Evolutionary conservation across 2,329 filamentous ascomycete species (phyloP), one percentile per base, ranked within the genome.

Genomic region (Xylaria hypoxylon): DNA sequence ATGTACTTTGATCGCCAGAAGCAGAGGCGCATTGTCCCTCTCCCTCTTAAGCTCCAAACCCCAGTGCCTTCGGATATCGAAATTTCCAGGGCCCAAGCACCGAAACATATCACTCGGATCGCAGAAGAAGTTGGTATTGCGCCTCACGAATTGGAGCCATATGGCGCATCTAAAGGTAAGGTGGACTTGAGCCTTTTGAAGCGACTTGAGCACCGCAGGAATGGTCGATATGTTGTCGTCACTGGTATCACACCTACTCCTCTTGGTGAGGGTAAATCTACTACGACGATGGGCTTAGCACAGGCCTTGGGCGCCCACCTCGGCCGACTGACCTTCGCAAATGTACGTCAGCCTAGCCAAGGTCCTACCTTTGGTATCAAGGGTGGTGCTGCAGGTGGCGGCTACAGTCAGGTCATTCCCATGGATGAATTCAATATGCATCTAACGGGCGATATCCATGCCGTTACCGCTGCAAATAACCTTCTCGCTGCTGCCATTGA

Each of bases 401-500:
- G 96, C 44, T 99, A 98, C 87, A 97, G 93, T 79, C 96, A 99
- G 80, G 96, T 99, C 77, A 98, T 99, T 75, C 96, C 96, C 65
- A 99, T 99, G 96, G 96, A 99, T 75, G 96, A 99, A 80, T 99
- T 99, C 85, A 99, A 99, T 82, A 84, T 99, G 77, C 96, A 99
- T 80, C 83, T 99, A 75, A 99, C 96, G 62, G 96, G 96, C 75
- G 96, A 99, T 78, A 98, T 99, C 64, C 96, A 99, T 79, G 96
- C 96, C 71, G 96, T 99, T 76, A 94, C 94, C 59, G 95, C 95
- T 31, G 96, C 96, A 42, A 99, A 98, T 86, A 99, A 99, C 81
- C 85, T 99, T 64, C 87, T 99, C 48, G 95, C 96, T 50, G 96
- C 96, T 61, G 96, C 96, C 40, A 96, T 99, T 69, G 96, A 99